Conservation (phyloP, 768 basidiomycete genomes). For the Trametes villosa region DNA sequence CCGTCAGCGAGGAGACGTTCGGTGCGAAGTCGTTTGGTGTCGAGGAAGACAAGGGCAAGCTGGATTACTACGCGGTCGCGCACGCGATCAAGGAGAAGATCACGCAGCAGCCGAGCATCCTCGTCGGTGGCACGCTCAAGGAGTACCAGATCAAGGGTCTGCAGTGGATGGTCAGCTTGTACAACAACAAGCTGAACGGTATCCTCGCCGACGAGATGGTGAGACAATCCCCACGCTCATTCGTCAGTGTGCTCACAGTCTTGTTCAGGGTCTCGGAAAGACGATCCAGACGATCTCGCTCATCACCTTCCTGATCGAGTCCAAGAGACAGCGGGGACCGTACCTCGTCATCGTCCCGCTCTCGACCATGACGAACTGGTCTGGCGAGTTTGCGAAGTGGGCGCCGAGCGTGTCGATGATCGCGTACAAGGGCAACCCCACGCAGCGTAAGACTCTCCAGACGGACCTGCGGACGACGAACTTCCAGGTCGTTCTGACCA, state of each 20-base stretch:
- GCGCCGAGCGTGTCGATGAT: slow-evolving; percentile 80
- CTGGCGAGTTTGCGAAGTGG: slow-evolving; percentile 97
- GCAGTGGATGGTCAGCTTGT: slow-evolving; percentile 98
- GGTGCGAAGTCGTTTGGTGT: slow-evolving; percentile 79
- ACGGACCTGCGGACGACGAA: slow-evolving; percentile 75
- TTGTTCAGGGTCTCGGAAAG: slow-evolving; percentile 84
- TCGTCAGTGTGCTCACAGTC: not conserved
- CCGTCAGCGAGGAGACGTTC: slow-evolving; percentile 86
- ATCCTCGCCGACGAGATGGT: slow-evolving; percentile 97
- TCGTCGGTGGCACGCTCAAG: slow-evolving; percentile 89
- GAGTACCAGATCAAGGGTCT: slow-evolving; percentile 94
- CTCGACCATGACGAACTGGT: slow-evolving; percentile 97
- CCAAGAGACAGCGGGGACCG: slow-evolving; percentile 88
- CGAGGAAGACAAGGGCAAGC: slow-evolving; percentile 70
- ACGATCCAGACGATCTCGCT: slow-evolving; percentile 95
- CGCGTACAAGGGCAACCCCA: slow-evolving; percentile 91
- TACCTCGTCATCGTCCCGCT: slow-evolving; percentile 96
- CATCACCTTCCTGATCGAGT: slow-evolving; percentile 92
- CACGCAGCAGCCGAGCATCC: slow-evolving; percentile 68
- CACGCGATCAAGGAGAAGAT: slow-evolving; percentile 91
- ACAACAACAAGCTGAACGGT: slow-evolving; percentile 94
- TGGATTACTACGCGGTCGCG: slow-evolving; percentile 96
- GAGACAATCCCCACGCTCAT: slow-evolving; percentile 25
- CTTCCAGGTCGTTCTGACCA: slow-evolving; percentile 93
- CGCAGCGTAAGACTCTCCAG: slow-evolving; percentile 78